A percentile compares a stretch with the other conserved stretches of the same genome.
These are phyloP conservation scores for Eucalyptus regnans DNA, from an alignment of 345 rosid genomes.

Conservation along the genomic window DNA sequence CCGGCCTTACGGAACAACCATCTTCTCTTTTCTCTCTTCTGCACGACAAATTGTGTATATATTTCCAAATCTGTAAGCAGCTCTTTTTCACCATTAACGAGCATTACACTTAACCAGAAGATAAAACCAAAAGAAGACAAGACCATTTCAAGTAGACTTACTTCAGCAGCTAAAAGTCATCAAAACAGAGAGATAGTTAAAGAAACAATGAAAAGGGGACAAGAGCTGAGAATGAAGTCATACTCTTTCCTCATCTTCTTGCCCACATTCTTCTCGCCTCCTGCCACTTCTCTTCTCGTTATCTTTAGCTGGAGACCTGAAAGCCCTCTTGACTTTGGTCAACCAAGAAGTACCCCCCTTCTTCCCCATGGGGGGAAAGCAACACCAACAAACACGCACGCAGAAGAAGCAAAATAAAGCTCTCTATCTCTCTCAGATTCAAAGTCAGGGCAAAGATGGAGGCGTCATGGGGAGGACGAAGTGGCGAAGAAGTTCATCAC, in stretches of 20 bases:
- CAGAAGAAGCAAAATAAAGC: background rate
- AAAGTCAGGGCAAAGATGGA: background rate
- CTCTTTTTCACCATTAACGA: background rate
- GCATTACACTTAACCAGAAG: background rate
- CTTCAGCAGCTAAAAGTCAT: background rate
- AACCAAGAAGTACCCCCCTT: conserved; percentile 62
- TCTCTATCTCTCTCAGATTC: background rate
- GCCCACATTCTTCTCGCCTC: conserved; percentile 13
- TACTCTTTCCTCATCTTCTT: conserved; percentile 61
- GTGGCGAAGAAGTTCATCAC: background rate
- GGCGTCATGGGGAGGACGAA: background rate
- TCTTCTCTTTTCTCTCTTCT: conserved; percentile 74
- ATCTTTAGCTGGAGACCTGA: conserved; percentile 73
- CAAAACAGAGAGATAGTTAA: background rate
- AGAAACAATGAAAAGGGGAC: background rate
- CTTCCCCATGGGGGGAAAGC: conserved; percentile 41
- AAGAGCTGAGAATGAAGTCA: background rate
- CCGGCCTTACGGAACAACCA: conserved; percentile 52
- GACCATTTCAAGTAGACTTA: background rate
- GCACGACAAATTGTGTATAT: background rate
- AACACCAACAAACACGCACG: background rate
- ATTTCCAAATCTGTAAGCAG: background rate
- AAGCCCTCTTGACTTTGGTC: conserved; percentile 64
- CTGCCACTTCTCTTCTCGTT: conserved; percentile 27
- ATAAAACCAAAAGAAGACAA: background rate